Percentiles rank a stretch among this genome's conserved stretches.
These are phyloP conservation scores for Microdochium bolleyi DNA, from an alignment of 2,329 filamentous ascomycete genomes.

Conservation along the genomic window DNA sequence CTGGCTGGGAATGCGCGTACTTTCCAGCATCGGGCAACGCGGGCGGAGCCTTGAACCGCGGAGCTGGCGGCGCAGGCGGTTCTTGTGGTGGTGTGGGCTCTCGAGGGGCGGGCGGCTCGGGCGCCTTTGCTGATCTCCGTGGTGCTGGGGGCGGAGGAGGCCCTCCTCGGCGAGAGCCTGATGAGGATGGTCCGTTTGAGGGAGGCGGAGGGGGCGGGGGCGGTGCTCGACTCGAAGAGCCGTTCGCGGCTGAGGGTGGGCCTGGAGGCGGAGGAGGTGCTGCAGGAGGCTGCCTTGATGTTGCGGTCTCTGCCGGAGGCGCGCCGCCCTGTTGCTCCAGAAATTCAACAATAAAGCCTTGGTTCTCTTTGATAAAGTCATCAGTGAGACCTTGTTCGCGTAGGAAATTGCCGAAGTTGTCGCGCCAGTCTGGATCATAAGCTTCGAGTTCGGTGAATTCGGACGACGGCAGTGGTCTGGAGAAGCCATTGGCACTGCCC, in stretches of 20 bases:
- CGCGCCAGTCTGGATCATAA: constrained; percentile 57
- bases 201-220: constrained; percentile 28
- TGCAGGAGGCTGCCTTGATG: constrained; percentile 33
- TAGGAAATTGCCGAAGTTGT: constrained; percentile 57
- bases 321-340: constrained; percentile 47
- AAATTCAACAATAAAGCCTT: constrained; percentile 61
- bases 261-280: too few species aligned
- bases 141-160: constrained; percentile 52
- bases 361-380: constrained; percentile 60
- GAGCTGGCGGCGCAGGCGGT: constrained; percentile 55
- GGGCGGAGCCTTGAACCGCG: constrained; percentile 77
- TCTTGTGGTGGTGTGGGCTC: constrained; percentile 59
- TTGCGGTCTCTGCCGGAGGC: constrained; percentile 21
- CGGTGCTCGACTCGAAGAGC: constrained; percentile 27
- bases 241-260: constrained; percentile 3
- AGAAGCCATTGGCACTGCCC: constrained; percentile 35
- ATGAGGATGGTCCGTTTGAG: constrained; percentile 24
- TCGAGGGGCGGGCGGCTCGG: constrained; percentile 27
- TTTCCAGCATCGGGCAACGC: constrained; percentile 86
- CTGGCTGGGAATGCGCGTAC: constrained; percentile 54
- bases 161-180: constrained; percentile 30
- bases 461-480: constrained; percentile 26
- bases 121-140: constrained; percentile 45
- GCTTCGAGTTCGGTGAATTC: constrained; percentile 56
- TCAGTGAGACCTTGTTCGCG: constrained; percentile 55